Base-by-base conservation (phyloP, 352 stramenopile species). In the Thalassiosira hispida region DNA sequence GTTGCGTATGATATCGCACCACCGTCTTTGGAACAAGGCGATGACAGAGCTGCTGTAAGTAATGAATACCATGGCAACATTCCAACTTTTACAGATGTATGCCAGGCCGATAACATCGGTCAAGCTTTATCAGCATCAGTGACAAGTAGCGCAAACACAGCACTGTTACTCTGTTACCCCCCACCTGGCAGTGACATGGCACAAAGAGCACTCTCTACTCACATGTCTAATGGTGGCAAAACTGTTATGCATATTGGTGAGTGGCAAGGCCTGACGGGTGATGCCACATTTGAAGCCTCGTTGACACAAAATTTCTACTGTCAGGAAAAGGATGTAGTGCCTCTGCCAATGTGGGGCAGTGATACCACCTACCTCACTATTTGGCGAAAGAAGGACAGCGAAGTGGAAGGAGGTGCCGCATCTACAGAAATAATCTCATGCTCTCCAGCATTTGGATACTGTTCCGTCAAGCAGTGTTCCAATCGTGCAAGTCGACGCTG, bases 21-120 rank as follows among this genome's bases (percentile, higher is more conserved):
- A 20, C 62, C 69, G 40, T 73, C 69, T 42, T 18, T n/a, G 3
- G 56, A 5, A 18, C n/a, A 61, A 69, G 59, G 40, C 29, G 33
- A 57, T 22, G 9, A 23, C 33, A 56, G 14, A 25, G 29, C 49
- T 25, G 20, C 20, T 23, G 20, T 27, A 20, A 75, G 35, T 29
- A 94, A 94, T 61, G 83, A 90, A 59, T 94, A 94, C 68, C 89
- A 94, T 78, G 89, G 86, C 11, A 31, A 70, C 22, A 86, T 86
- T 22, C 85, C 85, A 35, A 56, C 87, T 20, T 92, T 89, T 75
- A 72, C 42, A 9, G 14, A 73, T 47, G 80, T 94, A 7, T 44
- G 79, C 14, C 14, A 71, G 49, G 66, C 65, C 27, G 29, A 76
- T 40, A 35, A 40, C 23, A 68, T 84, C 42, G 53, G 70, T 22